Evolutionary conservation across 2,329 filamentous ascomycete species (phyloP), one percentile per base, ranked within the genome.

Genomic region (Sporothrix brunneoviolacea): DNA sequence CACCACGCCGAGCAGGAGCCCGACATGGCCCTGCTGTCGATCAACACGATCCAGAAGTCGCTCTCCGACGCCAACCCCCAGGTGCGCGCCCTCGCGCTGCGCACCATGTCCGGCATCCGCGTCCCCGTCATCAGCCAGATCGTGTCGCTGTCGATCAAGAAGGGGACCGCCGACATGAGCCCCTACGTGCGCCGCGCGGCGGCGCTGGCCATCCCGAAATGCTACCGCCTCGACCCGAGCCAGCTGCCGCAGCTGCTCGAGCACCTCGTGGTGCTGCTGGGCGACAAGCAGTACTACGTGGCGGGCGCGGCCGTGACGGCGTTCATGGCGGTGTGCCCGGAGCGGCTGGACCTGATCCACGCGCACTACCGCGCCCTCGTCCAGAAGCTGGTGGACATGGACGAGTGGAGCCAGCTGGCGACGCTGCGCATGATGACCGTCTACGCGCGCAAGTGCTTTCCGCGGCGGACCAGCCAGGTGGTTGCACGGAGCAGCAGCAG

Each of bases 31-130:
- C 79, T 98, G 33, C 79, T 98, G 39, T 95, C 91, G 53, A 96
- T 98, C 77, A 98, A 98, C 70, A 95, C 93, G 7, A 97, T 98
- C 60, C 93, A 98, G 65, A 97, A 96, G 69, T 95, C 91, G 9
- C 80, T 98, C 52, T 95, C 90, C 21, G 93, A 98, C 68, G 76
- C 84, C 52, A 96, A 91, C 65, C 88, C 93, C 1, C 87, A 95
- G 63, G 83, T 96, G 18, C 84, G 93, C 58, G 89, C 91, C 19
- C 84, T 98, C 61, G 93, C 93, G 0, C 76, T 98, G 55, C 88
- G 91, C 56, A 95, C 93, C 57, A 98, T 98, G 91, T 94, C 91
- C 0, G 90, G 89, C 12, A 97, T 98, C 56, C 80, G 87, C n/a
- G 91, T 98, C 1, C 91, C 93, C 0, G 91, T 96, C 46, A 98